These are phyloP conservation scores for Allium cepa DNA, from an alignment of 106 monocot genomes.

Conservation along the genomic window DNA sequence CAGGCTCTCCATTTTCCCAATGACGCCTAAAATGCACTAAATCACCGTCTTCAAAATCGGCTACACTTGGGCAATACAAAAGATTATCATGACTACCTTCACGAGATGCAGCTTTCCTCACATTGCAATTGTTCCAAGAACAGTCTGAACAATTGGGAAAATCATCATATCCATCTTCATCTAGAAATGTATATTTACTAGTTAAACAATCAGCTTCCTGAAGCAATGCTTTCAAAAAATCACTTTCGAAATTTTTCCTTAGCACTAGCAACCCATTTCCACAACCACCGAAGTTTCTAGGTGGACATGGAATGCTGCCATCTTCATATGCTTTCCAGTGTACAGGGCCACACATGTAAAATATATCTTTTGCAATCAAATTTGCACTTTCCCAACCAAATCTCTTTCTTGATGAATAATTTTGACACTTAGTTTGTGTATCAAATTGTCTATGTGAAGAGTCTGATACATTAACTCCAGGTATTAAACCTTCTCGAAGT, in stretches of 20 bases:
- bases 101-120: constrained; percentile 12
- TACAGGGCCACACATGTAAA: background rate
- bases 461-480: constrained; percentile 19
- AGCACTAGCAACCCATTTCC: constrained; percentile 6
- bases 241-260: constrained; percentile 14
- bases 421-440: background rate
- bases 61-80: constrained; percentile 20
- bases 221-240: constrained; percentile 17
- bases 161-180: constrained; percentile 2
- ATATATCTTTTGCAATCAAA: background rate
- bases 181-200: background rate
- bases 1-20: constrained; percentile 23
- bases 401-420: background rate
- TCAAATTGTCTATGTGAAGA: constrained; percentile 2
- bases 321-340: constrained; percentile 12
- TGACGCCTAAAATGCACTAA: constrained; percentile 22
- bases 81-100: constrained; percentile 14
- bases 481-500: constrained; percentile 30
- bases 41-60: constrained; percentile 11
- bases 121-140: background rate
- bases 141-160: constrained; percentile 7
- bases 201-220: constrained; percentile 15
- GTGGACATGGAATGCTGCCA: constrained; percentile 15
- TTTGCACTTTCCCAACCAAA: constrained; percentile 14
- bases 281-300: constrained; percentile 10